Percentiles rank a stretch among this genome's conserved stretches.
phyloP scores from a whole-genome alignment of 345 rosid genomes.

The Mallotus nudiflorus region DNA sequence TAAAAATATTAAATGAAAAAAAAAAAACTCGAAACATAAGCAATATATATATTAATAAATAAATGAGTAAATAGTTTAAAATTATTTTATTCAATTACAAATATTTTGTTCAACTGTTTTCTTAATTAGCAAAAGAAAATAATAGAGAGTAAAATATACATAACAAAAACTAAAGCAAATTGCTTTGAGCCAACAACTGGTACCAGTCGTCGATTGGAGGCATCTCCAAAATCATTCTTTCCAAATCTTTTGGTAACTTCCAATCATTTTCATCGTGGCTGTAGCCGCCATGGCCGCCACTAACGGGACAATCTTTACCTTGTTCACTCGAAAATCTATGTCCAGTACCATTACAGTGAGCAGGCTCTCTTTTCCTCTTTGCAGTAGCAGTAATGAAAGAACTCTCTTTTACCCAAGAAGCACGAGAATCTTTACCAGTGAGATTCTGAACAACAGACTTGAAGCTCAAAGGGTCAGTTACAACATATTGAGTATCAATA shows the following conservation, averaged over 20 bases:
- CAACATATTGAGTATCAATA: slow-evolving; percentile 54
- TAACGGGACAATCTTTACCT: neutral
- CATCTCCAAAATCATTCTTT: slow-evolving; percentile 31
- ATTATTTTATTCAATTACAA: no score
- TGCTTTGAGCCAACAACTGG: slow-evolving; percentile 18
- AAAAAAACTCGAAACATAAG: no score
- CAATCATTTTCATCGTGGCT: neutral
- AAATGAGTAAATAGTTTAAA: no score
- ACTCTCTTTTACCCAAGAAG: slow-evolving; percentile 32
- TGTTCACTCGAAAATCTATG: neutral
- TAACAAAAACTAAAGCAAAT: neutral
- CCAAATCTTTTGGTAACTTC: slow-evolving; percentile 30
- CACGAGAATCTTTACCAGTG: slow-evolving; percentile 60
- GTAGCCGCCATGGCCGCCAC: neutral
- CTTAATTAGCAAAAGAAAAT: no score
- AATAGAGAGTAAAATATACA: neutral
- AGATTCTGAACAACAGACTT: slow-evolving; percentile 67
- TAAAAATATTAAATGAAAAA: no score
- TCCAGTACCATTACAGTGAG: neutral
- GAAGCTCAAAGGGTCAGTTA: slow-evolving; percentile 54
- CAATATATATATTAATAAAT: no score
- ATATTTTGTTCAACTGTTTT: no score
- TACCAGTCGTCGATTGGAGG: slow-evolving; percentile 35
- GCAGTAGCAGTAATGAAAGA: neutral
- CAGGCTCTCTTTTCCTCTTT: slow-evolving; percentile 15